Percentiles rank a stretch among this genome's conserved stretches.
Evolutionary conservation across 2,329 filamentous ascomycete species (phyloP).

Genomic region (Lachnellula subtilissima): DNA sequence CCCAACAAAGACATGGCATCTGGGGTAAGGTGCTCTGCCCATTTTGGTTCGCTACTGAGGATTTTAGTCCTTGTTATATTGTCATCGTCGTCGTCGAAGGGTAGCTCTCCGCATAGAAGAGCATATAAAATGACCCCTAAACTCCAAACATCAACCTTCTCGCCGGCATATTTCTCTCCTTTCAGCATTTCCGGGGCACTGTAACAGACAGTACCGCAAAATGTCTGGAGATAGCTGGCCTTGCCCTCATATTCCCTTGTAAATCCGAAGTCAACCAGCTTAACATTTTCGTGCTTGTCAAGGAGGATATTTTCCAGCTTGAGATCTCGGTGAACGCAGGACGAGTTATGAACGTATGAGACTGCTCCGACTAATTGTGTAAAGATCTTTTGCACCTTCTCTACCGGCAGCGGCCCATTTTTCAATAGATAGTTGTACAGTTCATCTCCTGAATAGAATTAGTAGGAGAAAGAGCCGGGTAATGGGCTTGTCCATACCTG

Average conservation of each 20-base stretch:
- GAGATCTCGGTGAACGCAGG: slow-evolving; percentile 92
- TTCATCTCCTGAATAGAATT: slow-evolving; percentile 67
- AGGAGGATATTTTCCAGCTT: slow-evolving; percentile 96
- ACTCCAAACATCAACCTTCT: slow-evolving; percentile 97
- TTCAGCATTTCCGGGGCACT: slow-evolving; percentile 98
- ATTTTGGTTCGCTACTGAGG: slow-evolving; percentile 77
- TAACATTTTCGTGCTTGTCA: slow-evolving; percentile 96
- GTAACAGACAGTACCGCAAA: slow-evolving; percentile 96
- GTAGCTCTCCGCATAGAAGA: slow-evolving; percentile 76
- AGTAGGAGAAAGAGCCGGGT: slow-evolving; percentile 27
- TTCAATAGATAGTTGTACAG: slow-evolving; percentile 92
- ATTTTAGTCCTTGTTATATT: slow-evolving; percentile 80
- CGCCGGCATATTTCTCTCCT: slow-evolving; percentile 94
- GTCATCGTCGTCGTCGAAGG: slow-evolving; percentile 95
- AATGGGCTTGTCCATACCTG: slow-evolving; percentile 51
- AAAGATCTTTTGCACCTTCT: slow-evolving; percentile 93
- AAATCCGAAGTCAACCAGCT: slow-evolving; percentile 96
- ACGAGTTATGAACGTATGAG: slow-evolving; percentile 88
- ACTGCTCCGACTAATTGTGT: slow-evolving; percentile 93
- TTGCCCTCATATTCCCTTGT: slow-evolving; percentile 96
- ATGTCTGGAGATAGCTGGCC: slow-evolving; percentile 90
- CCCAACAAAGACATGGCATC: slow-evolving; percentile 76
- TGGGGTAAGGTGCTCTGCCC: slow-evolving; percentile 71
- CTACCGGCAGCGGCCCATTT: slow-evolving; percentile 75
- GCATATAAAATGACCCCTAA: slow-evolving; percentile 81